A percentile compares a stretch with the other conserved stretches of the same genome.
phyloP scores from a whole-genome alignment of 2,329 filamentous ascomycete species.

The Nothomitra cinnamomea region DNA sequence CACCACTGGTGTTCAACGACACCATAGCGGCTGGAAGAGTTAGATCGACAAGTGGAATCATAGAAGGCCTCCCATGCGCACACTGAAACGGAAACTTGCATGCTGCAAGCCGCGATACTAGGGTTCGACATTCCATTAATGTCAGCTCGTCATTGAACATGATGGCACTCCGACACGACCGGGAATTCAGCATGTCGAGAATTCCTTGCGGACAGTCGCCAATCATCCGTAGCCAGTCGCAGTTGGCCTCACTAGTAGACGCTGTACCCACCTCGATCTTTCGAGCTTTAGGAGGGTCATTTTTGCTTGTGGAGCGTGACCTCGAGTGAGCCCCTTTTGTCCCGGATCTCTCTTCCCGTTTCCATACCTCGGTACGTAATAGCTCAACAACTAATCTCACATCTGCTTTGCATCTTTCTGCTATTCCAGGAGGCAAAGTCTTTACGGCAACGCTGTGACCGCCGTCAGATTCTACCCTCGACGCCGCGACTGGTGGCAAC shows the following conservation, averaged over 20 bases:
- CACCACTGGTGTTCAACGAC: no score
- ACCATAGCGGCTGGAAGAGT: not conserved
- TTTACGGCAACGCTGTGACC: conserved; percentile 28
- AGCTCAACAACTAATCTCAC: conserved; percentile 57
- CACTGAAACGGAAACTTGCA: conserved; percentile 70
- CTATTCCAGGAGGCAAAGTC: conserved; percentile 52
- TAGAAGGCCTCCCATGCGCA: conserved; percentile 51
- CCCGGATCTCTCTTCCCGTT: conserved; percentile 30
- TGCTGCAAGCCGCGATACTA: conserved; percentile 39
- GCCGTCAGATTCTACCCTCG: not conserved
- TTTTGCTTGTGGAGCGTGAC: conserved; percentile 2
- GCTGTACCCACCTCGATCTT: not conserved
- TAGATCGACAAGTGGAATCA: conserved; percentile 27
- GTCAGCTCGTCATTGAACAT: conserved; percentile 68
- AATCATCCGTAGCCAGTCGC: conserved; percentile 42
- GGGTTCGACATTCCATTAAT: conserved; percentile 35
- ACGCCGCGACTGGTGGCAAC: not conserved
- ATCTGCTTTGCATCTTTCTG: conserved; percentile 57
- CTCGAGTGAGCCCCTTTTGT: not conserved
- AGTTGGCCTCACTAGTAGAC: not conserved
- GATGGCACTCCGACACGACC: conserved; percentile 61
- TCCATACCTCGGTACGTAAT: conserved; percentile 60
- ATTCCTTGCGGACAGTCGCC: conserved; percentile 58
- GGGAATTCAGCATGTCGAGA: conserved; percentile 57
- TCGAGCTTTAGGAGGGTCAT: not conserved